These are phyloP conservation scores for Colletotrichum neosansevieriae DNA, from an alignment of 2,329 filamentous ascomycete genomes.

Conservation along the genomic window DNA sequence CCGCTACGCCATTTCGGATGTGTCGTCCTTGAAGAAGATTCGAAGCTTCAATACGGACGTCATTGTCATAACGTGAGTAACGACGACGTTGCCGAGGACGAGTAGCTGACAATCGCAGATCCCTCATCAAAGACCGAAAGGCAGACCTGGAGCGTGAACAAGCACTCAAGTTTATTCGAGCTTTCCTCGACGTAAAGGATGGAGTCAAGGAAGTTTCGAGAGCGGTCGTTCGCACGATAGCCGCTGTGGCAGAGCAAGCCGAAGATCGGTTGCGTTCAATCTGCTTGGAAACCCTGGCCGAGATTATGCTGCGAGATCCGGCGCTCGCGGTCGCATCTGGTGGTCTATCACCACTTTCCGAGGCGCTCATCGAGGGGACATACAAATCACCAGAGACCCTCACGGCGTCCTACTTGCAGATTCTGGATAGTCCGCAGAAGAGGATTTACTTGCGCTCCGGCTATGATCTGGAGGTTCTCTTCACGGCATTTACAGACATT, in stretches of 20 bases:
- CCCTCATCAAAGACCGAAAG: slow-evolving; percentile 94
- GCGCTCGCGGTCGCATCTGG: slow-evolving; percentile 84
- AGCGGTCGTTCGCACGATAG: slow-evolving; percentile 88
- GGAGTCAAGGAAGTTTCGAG: slow-evolving; percentile 89
- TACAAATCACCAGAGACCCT: slow-evolving; percentile 95
- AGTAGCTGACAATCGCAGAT: slow-evolving; percentile 57
- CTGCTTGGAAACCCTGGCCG: slow-evolving; percentile 90
- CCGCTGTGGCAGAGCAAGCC: slow-evolving; percentile 87
- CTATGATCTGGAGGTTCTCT: slow-evolving; percentile 88
- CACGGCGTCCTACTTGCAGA: slow-evolving; percentile 86
- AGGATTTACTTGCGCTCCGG: slow-evolving; percentile 88
- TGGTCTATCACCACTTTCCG: slow-evolving; percentile 88
- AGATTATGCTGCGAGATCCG: slow-evolving; percentile 90
- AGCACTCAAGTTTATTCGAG: slow-evolving; percentile 93
- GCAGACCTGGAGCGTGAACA: slow-evolving; percentile 98
- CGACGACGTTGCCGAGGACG: not conserved
- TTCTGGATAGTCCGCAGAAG: slow-evolving; percentile 85
- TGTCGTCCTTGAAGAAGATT: slow-evolving; percentile 89
- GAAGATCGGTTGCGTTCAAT: slow-evolving; percentile 92
- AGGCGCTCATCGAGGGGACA: slow-evolving; percentile 88
- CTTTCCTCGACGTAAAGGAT: slow-evolving; percentile 95
- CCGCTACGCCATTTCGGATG: slow-evolving; percentile 93
- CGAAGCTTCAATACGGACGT: slow-evolving; percentile 91
- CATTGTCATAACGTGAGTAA: slow-evolving; percentile 78
- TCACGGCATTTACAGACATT: slow-evolving; percentile 93